phyloP scores from a whole-genome alignment of 768 basidiomycete genomes.

The Terana coerulea region DNA sequence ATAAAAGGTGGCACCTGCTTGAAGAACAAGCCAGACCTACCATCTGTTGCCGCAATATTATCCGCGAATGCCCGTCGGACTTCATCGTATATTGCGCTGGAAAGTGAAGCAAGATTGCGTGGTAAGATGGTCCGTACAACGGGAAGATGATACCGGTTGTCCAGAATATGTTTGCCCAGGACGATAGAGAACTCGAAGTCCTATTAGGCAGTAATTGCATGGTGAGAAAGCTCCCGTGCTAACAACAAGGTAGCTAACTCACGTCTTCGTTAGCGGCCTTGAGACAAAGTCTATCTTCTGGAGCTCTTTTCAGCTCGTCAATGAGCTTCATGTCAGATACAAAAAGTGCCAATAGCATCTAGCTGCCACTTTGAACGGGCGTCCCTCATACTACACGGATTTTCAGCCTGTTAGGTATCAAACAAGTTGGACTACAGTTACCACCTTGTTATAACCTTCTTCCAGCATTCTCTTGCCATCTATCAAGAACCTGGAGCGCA shows the following conservation, averaged over 20 bases:
- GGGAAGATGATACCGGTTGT: constrained; percentile 3
- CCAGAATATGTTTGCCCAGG: neutral
- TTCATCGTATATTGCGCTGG: constrained; percentile 18
- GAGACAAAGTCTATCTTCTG: constrained; percentile 42
- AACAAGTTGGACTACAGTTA: too few species aligned
- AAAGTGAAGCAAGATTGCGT: constrained; percentile 4
- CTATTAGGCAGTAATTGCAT: neutral
- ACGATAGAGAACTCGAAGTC: neutral
- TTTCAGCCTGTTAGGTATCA: too few species aligned
- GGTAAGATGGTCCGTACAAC: constrained; percentile 2
- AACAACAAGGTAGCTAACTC: neutral
- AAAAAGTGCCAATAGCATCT: constrained; percentile 46
- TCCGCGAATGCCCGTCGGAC: constrained; percentile 17
- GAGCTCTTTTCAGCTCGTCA: constrained; percentile 46
- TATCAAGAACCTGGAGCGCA: too few species aligned
- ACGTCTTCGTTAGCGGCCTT: constrained; percentile 39
- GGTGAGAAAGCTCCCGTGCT: too few species aligned
- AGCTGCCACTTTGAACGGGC: constrained; percentile 39
- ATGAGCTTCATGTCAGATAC: constrained; percentile 38
- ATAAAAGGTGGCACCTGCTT: too few species aligned
- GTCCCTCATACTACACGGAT: too few species aligned
- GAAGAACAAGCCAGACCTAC: neutral
- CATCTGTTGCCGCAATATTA: neutral
- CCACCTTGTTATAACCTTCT: too few species aligned
- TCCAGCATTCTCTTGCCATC: too few species aligned